Conservation (phyloP, 192 early-diverging fungal species). For the Podochytrium sp. region DNA sequence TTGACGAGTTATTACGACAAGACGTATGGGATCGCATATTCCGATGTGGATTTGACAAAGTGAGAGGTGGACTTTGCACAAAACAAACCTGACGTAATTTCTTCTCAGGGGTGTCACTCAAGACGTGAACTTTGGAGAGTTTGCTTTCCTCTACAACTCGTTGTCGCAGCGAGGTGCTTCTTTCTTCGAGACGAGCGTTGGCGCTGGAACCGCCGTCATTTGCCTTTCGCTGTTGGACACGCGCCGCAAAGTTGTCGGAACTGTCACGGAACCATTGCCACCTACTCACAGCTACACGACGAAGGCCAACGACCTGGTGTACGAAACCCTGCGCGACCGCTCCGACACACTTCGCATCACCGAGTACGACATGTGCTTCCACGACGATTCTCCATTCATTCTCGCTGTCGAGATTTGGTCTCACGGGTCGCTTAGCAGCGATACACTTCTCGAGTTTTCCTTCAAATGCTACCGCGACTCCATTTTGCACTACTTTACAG, state of each 20-base stretch:
- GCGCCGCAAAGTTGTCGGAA: slow-evolving; percentile 35
- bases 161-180: slow-evolving; percentile 33
- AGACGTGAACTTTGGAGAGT: slow-evolving; percentile 36
- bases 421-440: slow-evolving; percentile 41
- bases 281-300: background rate
- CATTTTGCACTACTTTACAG: slow-evolving; percentile 43
- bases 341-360: background rate
- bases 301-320: background rate
- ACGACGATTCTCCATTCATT: slow-evolving; percentile 24
- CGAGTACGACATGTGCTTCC: slow-evolving; percentile 13
- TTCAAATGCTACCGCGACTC: slow-evolving; percentile 35
- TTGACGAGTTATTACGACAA: slow-evolving; percentile 39
- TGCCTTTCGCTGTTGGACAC: slow-evolving; percentile 40
- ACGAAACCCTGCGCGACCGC: background rate
- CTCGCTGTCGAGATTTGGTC: slow-evolving; percentile 50
- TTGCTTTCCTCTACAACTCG: slow-evolving; percentile 57
- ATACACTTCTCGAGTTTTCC: slow-evolving; percentile 31
- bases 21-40: slow-evolving; percentile 32
- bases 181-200: slow-evolving; percentile 42
- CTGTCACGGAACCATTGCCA: background rate
- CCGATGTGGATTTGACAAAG: background rate
- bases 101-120: background rate
- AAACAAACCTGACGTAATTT: too few relatives aligned
- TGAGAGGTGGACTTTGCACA: slow-evolving; percentile 7
- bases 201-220: slow-evolving; percentile 47